These are phyloP conservation scores for Acer saccharum DNA, from an alignment of 345 rosid species.

Conservation along the genomic window DNA sequence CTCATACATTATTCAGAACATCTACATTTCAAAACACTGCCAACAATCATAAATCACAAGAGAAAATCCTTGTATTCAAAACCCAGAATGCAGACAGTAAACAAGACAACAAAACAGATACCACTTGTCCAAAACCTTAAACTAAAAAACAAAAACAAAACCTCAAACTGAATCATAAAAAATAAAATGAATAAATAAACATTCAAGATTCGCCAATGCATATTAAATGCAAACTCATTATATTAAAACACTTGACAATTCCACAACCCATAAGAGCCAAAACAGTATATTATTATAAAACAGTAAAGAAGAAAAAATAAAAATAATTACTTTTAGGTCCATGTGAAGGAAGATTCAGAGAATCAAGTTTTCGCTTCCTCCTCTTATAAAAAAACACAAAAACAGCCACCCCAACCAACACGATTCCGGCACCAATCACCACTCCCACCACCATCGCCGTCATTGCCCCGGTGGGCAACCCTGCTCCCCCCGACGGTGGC, in stretches of 20 bases:
- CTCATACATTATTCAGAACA: not conserved
- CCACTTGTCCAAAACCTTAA: not conserved
- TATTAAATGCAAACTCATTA: not conserved
- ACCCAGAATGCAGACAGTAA: not conserved
- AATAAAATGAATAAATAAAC: not conserved
- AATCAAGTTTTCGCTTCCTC: conserved; percentile 30
- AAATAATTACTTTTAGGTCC: conserved; percentile 22
- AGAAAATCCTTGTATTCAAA: not conserved
- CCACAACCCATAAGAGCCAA: not conserved
- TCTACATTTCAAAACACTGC: no score
- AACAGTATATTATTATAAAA: not conserved
- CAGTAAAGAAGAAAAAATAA: not conserved
- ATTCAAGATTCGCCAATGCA: not conserved
- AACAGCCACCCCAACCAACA: conserved; percentile 26
- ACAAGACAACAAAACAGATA: not conserved
- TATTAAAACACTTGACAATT: no score
- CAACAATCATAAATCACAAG: not conserved
- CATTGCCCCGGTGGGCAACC: conserved; percentile 7
- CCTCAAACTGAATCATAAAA: no score
- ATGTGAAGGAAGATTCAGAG: not conserved
- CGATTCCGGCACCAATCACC: conserved; percentile 30
- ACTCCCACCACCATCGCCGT: conserved; percentile 29
- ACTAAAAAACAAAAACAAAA: not conserved
- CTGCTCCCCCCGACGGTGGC: not conserved
- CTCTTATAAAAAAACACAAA: conserved; percentile 20